A percentile compares a stretch with the other conserved stretches of the same genome.
phyloP scores from a whole-genome alignment of 2,329 filamentous ascomycete genomes.

The Aspergillus persii region DNA sequence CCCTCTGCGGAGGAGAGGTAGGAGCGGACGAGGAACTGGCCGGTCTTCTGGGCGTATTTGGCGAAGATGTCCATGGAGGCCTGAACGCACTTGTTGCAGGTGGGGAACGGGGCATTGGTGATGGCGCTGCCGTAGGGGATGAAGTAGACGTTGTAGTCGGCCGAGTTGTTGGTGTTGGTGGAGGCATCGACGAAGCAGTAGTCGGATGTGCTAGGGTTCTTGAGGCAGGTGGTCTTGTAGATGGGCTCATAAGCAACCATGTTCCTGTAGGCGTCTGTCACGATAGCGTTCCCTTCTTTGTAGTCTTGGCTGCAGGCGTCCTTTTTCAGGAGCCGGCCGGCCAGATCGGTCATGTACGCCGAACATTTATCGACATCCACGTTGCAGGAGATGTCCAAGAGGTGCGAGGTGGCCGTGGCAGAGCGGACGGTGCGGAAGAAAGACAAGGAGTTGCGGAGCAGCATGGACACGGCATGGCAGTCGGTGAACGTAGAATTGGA shows the following conservation, averaged over 20 bases:
- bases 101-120: slow-evolving; percentile 65
- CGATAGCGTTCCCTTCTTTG: slow-evolving; percentile 62
- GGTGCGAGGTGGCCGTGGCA: slow-evolving; percentile 67
- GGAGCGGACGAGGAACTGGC: slow-evolving; percentile 64
- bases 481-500: slow-evolving; percentile 63
- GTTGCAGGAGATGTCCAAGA: slow-evolving; percentile 75
- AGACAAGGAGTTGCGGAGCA: slow-evolving; percentile 77
- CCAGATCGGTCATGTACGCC: slow-evolving; percentile 62
- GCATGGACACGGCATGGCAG: slow-evolving; percentile 81
- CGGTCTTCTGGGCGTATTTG: slow-evolving; percentile 62
- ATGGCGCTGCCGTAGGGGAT: slow-evolving; percentile 74
- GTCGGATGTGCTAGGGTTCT: slow-evolving; percentile 60
- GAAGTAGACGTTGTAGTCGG: slow-evolving; percentile 80
- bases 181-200: slow-evolving; percentile 83
- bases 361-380: slow-evolving; percentile 66
- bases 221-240: slow-evolving; percentile 78
- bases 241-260: slow-evolving; percentile 74
- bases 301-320: slow-evolving; percentile 72
- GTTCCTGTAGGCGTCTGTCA: slow-evolving; percentile 71
- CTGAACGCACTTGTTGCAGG: slow-evolving; percentile 72
- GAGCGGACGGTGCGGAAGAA: slow-evolving; percentile 81
- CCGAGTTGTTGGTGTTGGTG: slow-evolving; percentile 68
- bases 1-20: slow-evolving; percentile 71
- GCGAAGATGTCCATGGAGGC: slow-evolving; percentile 82
- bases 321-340: slow-evolving; percentile 60